A percentile compares a stretch with the other conserved stretches of the same genome.
Evolutionary conservation across 257 asterid species (phyloP).

Genomic region (Rubia yunnanensis): DNA sequence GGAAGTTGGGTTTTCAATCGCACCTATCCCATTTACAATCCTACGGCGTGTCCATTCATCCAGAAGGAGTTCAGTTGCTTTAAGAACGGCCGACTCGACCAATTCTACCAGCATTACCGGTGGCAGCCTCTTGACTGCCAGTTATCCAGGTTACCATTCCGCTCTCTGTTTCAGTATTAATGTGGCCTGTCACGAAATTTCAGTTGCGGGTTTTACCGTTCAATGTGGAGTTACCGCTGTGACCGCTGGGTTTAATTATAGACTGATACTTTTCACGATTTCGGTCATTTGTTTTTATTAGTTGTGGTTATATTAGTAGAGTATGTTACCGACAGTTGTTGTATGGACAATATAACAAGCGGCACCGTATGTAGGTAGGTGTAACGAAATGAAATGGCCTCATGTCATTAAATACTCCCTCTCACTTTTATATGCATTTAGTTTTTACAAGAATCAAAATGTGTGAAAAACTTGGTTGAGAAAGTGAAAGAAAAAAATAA

Average conservation of each 20-base stretch:
- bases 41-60: slow-evolving; percentile 11
- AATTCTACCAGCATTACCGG: not conserved
- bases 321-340: not conserved
- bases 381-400: not conserved
- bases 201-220: not conserved
- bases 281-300: not conserved
- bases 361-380: not conserved
- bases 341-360: not conserved
- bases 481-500: too few species aligned
- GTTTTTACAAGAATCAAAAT: too few species aligned
- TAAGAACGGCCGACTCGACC: slow-evolving; percentile 17
- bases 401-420: slow-evolving; percentile 2
- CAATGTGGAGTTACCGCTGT: not conserved
- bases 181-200: not conserved
- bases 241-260: too few species aligned
- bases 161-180: not conserved
- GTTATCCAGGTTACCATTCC: slow-evolving; percentile 8
- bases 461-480: too few species aligned
- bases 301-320: not conserved
- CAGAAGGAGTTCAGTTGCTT: slow-evolving; percentile 14
- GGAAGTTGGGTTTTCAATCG: slow-evolving; percentile 17
- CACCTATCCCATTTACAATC: slow-evolving; percentile 13
- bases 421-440: too few species aligned
- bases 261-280: not conserved
- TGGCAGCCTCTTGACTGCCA: slow-evolving; percentile 19